A percentile compares a stretch with the other conserved stretches of the same genome.
These are phyloP conservation scores for Exsudoporus frostii DNA, from an alignment of 768 basidiomycete genomes.

Conservation along the genomic window DNA sequence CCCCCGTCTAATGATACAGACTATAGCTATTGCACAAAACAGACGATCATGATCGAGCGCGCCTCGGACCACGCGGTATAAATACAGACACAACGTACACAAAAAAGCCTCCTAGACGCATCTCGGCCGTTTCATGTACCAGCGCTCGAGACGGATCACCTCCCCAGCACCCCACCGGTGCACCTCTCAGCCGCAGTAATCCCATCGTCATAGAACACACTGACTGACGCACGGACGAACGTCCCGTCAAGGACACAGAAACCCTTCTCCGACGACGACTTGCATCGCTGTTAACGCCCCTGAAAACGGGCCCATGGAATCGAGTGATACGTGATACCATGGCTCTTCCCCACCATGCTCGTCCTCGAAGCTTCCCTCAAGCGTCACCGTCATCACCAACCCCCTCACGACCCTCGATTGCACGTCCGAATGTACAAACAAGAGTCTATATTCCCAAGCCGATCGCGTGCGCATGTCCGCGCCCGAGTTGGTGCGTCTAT, in stretches of 20 bases:
- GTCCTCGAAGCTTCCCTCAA: background rate
- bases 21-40: no score
- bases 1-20: no score
- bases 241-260: background rate
- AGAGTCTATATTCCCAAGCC: slow-evolving; percentile 3
- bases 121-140: no score
- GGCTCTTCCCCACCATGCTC: background rate
- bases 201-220: background rate
- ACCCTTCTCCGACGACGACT: slow-evolving; percentile 3
- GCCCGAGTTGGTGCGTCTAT: background rate
- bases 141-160: background rate
- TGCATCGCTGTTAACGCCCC: slow-evolving; percentile 3
- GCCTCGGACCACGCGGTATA: no score
- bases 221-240: no score
- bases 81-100: no score
- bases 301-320: background rate
- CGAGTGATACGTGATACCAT: background rate
- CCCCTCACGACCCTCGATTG: background rate
- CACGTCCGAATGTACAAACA: background rate
- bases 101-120: no score
- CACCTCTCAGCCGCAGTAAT: background rate
- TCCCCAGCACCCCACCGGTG: no score
- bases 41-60: no score
- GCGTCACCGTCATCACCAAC: slow-evolving; percentile 8
- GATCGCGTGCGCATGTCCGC: background rate